A percentile compares a stretch with the other conserved stretches of the same genome.
phyloP scores from a whole-genome alignment of 2,329 filamentous ascomycete genomes.

The Cytospora schulzeri region DNA sequence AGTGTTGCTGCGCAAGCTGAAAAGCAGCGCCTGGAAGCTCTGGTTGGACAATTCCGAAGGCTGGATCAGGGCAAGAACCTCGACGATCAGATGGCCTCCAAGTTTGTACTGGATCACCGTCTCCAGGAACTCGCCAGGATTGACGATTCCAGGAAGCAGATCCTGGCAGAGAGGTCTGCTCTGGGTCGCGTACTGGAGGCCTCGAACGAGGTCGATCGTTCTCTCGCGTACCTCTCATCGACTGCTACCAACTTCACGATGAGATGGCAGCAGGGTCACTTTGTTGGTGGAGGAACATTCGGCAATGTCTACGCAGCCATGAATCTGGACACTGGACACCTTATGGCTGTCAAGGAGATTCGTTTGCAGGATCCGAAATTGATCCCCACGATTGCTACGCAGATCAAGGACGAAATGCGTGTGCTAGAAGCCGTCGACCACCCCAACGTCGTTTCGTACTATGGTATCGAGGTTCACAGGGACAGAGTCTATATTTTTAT shows the following conservation, averaged over 20 bases:
- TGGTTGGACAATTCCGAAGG: constrained; percentile 73
- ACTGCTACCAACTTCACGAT: constrained; percentile 94
- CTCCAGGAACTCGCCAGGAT: constrained; percentile 72
- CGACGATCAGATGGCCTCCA: constrained; percentile 84
- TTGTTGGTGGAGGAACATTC: constrained; percentile 94
- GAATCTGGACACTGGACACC: constrained; percentile 91
- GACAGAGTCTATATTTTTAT: constrained; percentile 99
- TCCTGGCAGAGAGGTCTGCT: constrained; percentile 82
- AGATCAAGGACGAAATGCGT: constrained; percentile 96
- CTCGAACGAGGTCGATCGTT: constrained; percentile 93
- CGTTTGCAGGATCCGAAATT: constrained; percentile 93
- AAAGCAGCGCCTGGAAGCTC: constrained; percentile 81
- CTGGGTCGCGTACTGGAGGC: constrained; percentile 90
- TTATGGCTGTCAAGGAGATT: constrained; percentile 99
- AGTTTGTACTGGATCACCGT: constrained; percentile 74
- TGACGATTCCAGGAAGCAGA: constrained; percentile 76
- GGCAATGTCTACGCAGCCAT: constrained; percentile 97
- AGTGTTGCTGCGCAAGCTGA: constrained; percentile 93
- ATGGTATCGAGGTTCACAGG: constrained; percentile 95
- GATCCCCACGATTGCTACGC: constrained; percentile 89
- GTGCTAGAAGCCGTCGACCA: constrained; percentile 95
- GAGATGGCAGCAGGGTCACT: constrained; percentile 98
- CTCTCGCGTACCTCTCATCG: constrained; percentile 88
- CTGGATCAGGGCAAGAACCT: constrained; percentile 73
- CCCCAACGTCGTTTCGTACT: constrained; percentile 96